Base-by-base conservation (phyloP, 306 rosid species). In the Casuarina cunninghamiana region DNA sequence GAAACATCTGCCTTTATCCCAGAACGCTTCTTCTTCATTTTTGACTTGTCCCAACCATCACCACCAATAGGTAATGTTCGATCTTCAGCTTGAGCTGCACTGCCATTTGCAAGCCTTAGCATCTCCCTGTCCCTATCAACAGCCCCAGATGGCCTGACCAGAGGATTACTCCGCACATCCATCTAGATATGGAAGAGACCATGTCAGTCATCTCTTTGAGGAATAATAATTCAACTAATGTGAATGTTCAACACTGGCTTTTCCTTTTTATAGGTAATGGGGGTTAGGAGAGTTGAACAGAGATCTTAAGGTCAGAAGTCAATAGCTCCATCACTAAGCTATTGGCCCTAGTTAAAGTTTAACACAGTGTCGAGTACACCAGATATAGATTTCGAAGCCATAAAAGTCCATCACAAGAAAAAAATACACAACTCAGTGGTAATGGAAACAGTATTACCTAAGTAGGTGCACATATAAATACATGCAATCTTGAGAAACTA, bases 41-140 rank as follows among this genome's bases (percentile, higher is more conserved):
- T 95, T 76, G 93, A 83, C 85, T 93, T 95, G 74, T 95, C 98
- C 98, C 98, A 95, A 79, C 98, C 93, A 82, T 92, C 98, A 71
- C 86, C 97, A 50, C 92, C 93, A 75, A 88, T 84, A 53, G 97
- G 83, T 83, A 92, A 84, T 80, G 82, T 81, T 57, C 97, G 91
- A 72, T 91, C 99, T 78, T 95, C 97, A 66, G 89, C 92, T 85
- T 84, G 96, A 86, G 85, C 86, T 8, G 88, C 84, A 78, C 96
- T 83, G 74, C 87, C 85, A 77, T 75, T 88, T 71, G 93, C 79
- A 93, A 85, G 85, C 80, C 97, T 88, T 80, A 73, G 80, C 80
- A 88, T 85, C 60, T 95, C 98, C 81, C 96, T 92, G n/a, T 92
- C 97, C 87, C 96, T 95, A 73, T 92, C 98, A 66, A 79, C 88